phyloP scores from a whole-genome alignment of 805 yeast species.

The Pichia insulana region DNA sequence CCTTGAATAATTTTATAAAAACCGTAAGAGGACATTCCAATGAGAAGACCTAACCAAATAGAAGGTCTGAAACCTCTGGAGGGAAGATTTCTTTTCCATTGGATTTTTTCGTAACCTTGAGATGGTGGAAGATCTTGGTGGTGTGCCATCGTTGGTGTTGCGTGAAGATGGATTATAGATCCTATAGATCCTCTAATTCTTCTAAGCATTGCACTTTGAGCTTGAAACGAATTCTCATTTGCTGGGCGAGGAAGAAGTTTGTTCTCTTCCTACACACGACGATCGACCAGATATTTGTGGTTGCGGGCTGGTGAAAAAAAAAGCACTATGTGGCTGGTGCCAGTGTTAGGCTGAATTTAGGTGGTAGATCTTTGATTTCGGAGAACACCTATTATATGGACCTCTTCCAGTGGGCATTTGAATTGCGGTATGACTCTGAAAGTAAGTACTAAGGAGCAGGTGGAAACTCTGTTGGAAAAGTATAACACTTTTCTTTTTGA shows the following conservation, averaged over 20 bases:
- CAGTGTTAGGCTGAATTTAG: no score
- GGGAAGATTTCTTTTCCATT: constrained; percentile 84
- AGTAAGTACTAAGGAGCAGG: constrained; percentile 39
- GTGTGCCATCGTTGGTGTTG: constrained; percentile 18
- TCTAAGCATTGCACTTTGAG: no score
- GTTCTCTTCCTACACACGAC: no score
- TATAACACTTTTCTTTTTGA: constrained; percentile 89
- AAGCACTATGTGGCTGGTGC: no score
- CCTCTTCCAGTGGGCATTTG: no score
- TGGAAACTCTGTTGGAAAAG: constrained; percentile 44
- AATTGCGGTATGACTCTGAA: constrained; percentile 36
- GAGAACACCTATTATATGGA: no score
- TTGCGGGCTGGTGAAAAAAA: no score
- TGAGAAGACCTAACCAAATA: constrained; percentile 56
- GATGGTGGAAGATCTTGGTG: constrained; percentile 79
- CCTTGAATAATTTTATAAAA: constrained; percentile 59
- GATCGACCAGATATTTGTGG: no score
- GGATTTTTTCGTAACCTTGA: constrained; percentile 79
- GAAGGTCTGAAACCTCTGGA: constrained; percentile 77
- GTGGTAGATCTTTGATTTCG: no score
- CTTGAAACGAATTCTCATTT: no score
- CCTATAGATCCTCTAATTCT: no score
- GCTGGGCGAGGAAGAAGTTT: no score
- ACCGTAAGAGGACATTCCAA: constrained; percentile 61
- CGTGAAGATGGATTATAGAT: background rate